Evolutionary conservation across 176 grass and related monocot species (phyloP).

Genomic region (Tillandsia leiboldiana): DNA sequence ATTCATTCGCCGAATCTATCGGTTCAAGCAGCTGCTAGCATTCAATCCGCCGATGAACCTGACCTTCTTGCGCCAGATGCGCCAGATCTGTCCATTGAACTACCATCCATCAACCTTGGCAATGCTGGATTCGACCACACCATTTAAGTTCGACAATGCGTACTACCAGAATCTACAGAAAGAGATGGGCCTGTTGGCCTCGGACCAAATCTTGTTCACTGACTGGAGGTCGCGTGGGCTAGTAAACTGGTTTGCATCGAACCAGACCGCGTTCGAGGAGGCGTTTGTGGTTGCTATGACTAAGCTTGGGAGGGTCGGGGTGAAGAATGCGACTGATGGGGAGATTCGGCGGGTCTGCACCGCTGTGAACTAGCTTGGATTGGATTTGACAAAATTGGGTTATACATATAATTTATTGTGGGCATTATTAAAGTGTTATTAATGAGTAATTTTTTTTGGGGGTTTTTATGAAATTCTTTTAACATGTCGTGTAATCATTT

Average conservation of each 20-base stretch:
- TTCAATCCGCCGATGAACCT: constrained; percentile 83
- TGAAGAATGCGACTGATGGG: constrained; percentile 46
- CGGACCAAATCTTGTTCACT: constrained; percentile 63
- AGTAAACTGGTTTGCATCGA: constrained; percentile 65
- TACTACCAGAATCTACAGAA: constrained; percentile 74
- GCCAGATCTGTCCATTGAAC: constrained; percentile 44
- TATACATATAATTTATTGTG: too few species aligned
- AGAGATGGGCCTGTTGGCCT: constrained; percentile 67
- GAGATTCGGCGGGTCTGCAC: constrained; percentile 71
- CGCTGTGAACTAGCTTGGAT: constrained; percentile 29
- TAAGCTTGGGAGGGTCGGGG: constrained; percentile 48
- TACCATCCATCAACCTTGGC: constrained; percentile 29
- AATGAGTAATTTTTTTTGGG: too few species aligned
- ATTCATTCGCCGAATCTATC: constrained; percentile 70
- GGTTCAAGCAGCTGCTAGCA: constrained; percentile 41
- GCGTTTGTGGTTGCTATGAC: constrained; percentile 51
- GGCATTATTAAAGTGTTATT: too few species aligned
- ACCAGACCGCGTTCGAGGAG: constrained; percentile 52
- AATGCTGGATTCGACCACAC: constrained; percentile 44
- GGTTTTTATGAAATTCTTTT: too few species aligned
- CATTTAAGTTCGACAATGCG: constrained; percentile 59
- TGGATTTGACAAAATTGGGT: background rate
- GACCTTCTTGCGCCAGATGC: constrained; percentile 49
- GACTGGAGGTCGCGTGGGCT: constrained; percentile 51
- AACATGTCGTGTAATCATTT: too few species aligned